Evolutionary conservation across 495 filamentous ascomycete genomes (phyloP).

Genomic region (Penicillium silybi): DNA sequence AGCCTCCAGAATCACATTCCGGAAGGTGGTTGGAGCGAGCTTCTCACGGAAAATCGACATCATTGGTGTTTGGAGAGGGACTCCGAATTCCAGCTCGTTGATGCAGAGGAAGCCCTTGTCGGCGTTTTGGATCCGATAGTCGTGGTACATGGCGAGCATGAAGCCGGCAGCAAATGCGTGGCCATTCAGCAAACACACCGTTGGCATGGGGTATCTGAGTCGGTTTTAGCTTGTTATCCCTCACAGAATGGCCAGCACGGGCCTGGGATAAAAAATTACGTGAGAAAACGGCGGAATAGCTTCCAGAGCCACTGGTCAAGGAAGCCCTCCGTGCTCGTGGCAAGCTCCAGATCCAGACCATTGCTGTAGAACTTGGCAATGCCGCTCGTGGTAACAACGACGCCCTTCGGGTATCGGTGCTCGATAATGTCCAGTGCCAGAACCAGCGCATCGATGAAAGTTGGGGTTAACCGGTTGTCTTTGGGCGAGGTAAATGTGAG

Average conservation of each 20-base stretch:
- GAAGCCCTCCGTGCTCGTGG: slow-evolving; percentile 47
- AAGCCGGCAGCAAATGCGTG: slow-evolving; percentile 77
- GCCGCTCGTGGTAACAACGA: slow-evolving; percentile 67
- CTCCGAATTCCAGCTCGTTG: slow-evolving; percentile 76
- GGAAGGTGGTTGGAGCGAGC: slow-evolving; percentile 48
- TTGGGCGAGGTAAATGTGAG: slow-evolving; percentile 66
- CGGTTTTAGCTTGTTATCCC: slow-evolving; percentile 2
- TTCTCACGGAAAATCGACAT: slow-evolving; percentile 69
- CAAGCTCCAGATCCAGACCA: slow-evolving; percentile 65
- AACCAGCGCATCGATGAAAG: slow-evolving; percentile 60
- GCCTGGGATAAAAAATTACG: slow-evolving; percentile 32
- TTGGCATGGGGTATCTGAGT: slow-evolving; percentile 74
- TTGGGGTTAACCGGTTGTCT: slow-evolving; percentile 70
- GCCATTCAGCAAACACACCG: slow-evolving; percentile 70
- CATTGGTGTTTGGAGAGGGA: slow-evolving; percentile 68
- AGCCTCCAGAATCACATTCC: slow-evolving; percentile 64
- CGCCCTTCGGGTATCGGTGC: slow-evolving; percentile 60
- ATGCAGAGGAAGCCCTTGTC: slow-evolving; percentile 65
- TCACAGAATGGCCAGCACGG: background rate
- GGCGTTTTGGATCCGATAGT: slow-evolving; percentile 73
- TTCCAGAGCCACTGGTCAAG: slow-evolving; percentile 53
- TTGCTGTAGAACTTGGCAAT: slow-evolving; percentile 81
- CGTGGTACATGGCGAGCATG: slow-evolving; percentile 81
- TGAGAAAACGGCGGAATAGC: slow-evolving; percentile 57
- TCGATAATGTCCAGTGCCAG: slow-evolving; percentile 71